These are phyloP conservation scores for Laburnicola sp. DNA, from an alignment of 2,329 filamentous ascomycete species.

Conservation along the genomic window DNA sequence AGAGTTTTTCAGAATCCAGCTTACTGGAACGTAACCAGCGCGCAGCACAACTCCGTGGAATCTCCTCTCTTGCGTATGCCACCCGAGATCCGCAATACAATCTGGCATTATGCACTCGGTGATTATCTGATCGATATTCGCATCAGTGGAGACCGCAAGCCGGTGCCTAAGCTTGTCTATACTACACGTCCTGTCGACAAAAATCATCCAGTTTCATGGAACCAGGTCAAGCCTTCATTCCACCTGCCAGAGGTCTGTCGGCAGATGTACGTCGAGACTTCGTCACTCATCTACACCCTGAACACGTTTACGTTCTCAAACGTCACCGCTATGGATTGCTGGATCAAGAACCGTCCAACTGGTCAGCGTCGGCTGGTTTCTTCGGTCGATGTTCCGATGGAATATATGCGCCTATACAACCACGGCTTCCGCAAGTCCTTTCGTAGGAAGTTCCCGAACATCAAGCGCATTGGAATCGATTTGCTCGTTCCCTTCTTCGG, in stretches of 20 bases:
- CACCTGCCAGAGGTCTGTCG: slow-evolving; percentile 13
- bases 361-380: slow-evolving; percentile 14
- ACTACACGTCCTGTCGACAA: neutral
- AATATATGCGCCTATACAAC: slow-evolving; percentile 13
- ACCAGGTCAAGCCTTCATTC: slow-evolving; percentile 4
- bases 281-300: slow-evolving; percentile 12
- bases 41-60: neutral
- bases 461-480: slow-evolving; percentile 14
- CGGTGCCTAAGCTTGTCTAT: too few relatives aligned
- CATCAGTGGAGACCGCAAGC: neutral
- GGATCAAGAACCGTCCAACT: slow-evolving; percentile 11
- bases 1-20: neutral
- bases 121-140: neutral
- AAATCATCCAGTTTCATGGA: neutral
- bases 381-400: slow-evolving; percentile 15
- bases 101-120: slow-evolving; percentile 7
- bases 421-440: slow-evolving; percentile 10
- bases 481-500: slow-evolving; percentile 2
- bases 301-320: slow-evolving; percentile 13
- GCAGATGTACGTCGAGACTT: slow-evolving; percentile 16
- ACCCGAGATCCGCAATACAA: slow-evolving; percentile 12
- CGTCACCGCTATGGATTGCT: slow-evolving; percentile 7
- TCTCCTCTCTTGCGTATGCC: slow-evolving; percentile 15
- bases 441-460: slow-evolving; percentile 14
- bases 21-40: neutral